These are phyloP conservation scores for Neoboletus magnificus DNA, from an alignment of 768 basidiomycete species.

Conservation along the genomic window DNA sequence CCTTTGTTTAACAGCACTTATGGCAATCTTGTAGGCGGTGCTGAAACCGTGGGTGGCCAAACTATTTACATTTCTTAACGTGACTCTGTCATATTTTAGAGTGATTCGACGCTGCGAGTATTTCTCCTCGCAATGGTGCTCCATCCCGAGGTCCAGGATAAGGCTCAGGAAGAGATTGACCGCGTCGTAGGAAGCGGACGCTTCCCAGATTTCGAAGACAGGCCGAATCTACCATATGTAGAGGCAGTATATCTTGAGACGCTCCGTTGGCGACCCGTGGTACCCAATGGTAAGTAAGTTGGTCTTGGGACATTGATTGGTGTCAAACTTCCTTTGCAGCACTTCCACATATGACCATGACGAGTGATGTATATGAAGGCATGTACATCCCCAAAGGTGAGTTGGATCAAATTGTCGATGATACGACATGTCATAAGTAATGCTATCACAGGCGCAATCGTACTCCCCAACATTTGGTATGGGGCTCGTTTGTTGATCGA, in stretches of 20 bases:
- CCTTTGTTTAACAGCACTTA: not conserved
- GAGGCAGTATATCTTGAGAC: slow-evolving; percentile 32
- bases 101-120: slow-evolving; percentile 9
- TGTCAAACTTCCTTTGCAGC: slow-evolving; percentile 6
- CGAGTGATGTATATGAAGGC: slow-evolving; percentile 27
- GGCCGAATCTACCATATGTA: slow-evolving; percentile 28
- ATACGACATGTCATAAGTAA: not conserved
- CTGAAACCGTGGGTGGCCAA: slow-evolving; percentile 23
- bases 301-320: not conserved
- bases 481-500: not conserved
- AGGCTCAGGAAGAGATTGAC: slow-evolving; percentile 33
- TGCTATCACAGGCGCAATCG: slow-evolving; percentile 11
- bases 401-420: not conserved
- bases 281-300: slow-evolving; percentile 25
- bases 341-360: slow-evolving; percentile 22
- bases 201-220: slow-evolving; percentile 30
- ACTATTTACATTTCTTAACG: not conserved
- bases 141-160: slow-evolving; percentile 31
- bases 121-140: slow-evolving; percentile 36
- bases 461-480: slow-evolving; percentile 27
- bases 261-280: slow-evolving; percentile 30
- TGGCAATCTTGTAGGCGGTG: slow-evolving; percentile 16
- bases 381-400: slow-evolving; percentile 31
- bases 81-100: slow-evolving; percentile 14
- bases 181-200: slow-evolving; percentile 29